Evolutionary conservation across 2,329 filamentous ascomycete species (phyloP).

Genomic region (Penicillium sp.): DNA sequence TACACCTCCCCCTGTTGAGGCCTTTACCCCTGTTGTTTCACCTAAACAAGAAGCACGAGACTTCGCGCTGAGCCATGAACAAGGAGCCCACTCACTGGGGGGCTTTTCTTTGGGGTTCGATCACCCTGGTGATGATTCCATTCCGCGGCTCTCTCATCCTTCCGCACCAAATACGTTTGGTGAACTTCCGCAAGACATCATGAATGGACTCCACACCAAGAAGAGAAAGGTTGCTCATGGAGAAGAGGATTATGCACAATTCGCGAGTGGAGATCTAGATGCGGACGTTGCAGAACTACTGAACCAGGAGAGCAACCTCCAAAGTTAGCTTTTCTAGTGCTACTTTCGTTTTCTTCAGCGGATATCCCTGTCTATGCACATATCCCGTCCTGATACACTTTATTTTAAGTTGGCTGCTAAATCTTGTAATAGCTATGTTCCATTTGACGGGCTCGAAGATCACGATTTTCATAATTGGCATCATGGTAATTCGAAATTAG

Average conservation of each 20-base stretch:
- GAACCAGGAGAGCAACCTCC: conserved; percentile 48
- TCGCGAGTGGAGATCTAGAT: conserved; percentile 61
- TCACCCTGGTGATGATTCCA: conserved; percentile 23
- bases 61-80: conserved; percentile 33
- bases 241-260: conserved; percentile 51
- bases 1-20: conserved; percentile 74
- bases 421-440: not conserved
- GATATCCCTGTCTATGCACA: not conserved
- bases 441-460: not conserved
- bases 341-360: not conserved
- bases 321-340: conserved; percentile 15
- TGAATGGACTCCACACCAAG: conserved; percentile 45
- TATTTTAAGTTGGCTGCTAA: not conserved
- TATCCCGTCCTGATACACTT: not conserved
- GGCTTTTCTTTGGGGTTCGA: conserved; percentile 29
- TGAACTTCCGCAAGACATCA: conserved; percentile 30
- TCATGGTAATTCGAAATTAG: not conserved
- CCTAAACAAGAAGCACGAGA: conserved; percentile 45
- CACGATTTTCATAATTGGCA: not conserved
- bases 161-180: conserved; percentile 24
- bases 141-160: conserved; percentile 26
- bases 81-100: conserved; percentile 21
- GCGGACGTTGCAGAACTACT: conserved; percentile 65
- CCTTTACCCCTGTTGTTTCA: conserved; percentile 57
- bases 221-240: conserved; percentile 55